These are phyloP conservation scores for Aspergillus vadensis DNA, from an alignment of 2,329 filamentous ascomycete genomes.

Conservation along the genomic window DNA sequence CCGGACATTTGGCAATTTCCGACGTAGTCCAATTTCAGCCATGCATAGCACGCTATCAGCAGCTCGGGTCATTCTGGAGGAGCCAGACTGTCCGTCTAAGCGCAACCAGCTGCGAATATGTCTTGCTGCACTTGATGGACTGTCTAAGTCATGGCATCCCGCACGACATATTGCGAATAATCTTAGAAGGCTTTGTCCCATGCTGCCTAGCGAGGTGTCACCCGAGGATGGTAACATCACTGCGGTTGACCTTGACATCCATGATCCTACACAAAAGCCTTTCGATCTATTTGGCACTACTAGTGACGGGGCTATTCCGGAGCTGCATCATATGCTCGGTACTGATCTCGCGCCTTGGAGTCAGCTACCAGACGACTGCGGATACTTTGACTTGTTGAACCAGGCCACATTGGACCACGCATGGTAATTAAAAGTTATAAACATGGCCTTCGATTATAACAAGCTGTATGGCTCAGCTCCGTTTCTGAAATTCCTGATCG, in stretches of 20 bases:
- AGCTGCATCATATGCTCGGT: neutral
- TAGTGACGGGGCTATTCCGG: neutral
- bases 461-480: no score
- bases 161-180: slow-evolving; percentile 4
- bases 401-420: neutral
- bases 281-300: neutral
- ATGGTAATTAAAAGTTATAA: no score
- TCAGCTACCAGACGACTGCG: slow-evolving; percentile 1
- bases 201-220: neutral
- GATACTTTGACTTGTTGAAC: slow-evolving; percentile 1
- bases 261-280: neutral
- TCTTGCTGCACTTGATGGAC: slow-evolving; percentile 10
- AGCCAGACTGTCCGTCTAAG: neutral
- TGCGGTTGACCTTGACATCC: neutral
- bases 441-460: no score
- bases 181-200: neutral
- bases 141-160: slow-evolving; percentile 9
- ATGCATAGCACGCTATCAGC: slow-evolving; percentile 39
- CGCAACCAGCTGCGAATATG: neutral
- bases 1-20: slow-evolving; percentile 37
- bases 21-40: slow-evolving; percentile 35
- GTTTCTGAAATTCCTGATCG: no score
- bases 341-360: neutral
- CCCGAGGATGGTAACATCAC: neutral
- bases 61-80: slow-evolving; percentile 22